A percentile compares a stretch with the other conserved stretches of the same genome.
Evolutionary conservation across 345 rosid genomes (phyloP).

Genomic region (Eucalyptus tenuipes): DNA sequence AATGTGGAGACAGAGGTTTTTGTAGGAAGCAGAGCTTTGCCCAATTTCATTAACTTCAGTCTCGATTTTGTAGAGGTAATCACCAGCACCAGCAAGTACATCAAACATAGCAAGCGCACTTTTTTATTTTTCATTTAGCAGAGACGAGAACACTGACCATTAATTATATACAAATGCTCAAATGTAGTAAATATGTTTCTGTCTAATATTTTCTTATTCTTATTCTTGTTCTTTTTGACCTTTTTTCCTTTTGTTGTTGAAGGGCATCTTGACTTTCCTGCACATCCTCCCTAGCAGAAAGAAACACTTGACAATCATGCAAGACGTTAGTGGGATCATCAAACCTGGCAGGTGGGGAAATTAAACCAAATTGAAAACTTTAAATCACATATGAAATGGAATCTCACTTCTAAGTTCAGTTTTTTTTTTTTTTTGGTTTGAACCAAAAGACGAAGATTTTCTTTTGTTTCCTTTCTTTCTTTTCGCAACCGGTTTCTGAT

Average conservation of each 20-base stretch:
- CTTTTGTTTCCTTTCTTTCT: not conserved
- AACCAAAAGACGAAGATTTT: not conserved
- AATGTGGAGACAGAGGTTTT: constrained; percentile 41
- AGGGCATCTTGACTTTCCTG: constrained; percentile 5
- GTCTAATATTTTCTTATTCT: not conserved
- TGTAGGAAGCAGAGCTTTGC: constrained; percentile 60
- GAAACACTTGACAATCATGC: constrained; percentile 18
- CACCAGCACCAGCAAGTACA: not conserved
- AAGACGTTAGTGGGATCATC: constrained; percentile 39
- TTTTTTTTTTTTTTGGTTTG: not conserved
- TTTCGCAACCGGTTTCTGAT: not conserved
- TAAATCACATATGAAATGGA: not conserved
- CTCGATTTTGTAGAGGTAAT: constrained; percentile 38
- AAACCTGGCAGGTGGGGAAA: constrained; percentile 33
- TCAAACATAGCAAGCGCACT: not conserved
- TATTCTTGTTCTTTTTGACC: not conserved
- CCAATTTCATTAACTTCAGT: constrained; percentile 43
- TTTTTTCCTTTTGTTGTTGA: not conserved
- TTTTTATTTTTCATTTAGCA: not conserved
- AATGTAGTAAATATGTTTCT: not conserved
- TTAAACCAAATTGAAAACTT: not conserved
- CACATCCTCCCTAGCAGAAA: constrained; percentile 15
- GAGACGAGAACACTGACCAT: not conserved
- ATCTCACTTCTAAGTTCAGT: not conserved
- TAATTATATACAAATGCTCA: not conserved